Evolutionary conservation across 116 monocot species (phyloP).

Genomic region (Zostera marina): DNA sequence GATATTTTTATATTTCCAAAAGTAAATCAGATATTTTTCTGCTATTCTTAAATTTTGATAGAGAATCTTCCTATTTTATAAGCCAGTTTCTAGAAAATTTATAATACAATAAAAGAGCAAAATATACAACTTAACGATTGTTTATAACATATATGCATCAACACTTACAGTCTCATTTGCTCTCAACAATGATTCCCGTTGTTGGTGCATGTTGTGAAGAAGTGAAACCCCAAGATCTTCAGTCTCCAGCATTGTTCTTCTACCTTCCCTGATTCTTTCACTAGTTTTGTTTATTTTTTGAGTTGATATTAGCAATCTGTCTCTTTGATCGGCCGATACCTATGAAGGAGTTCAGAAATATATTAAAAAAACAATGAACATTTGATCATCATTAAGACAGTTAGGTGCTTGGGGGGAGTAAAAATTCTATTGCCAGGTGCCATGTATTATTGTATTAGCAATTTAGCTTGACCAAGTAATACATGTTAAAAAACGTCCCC

Average conservation of each 20-base stretch:
- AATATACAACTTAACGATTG: neutral
- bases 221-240: conserved; percentile 75
- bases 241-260: conserved; percentile 62
- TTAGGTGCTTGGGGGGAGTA: neutral
- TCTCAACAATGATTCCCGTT: conserved; percentile 61
- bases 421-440: no score
- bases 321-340: conserved; percentile 59
- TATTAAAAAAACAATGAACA: neutral
- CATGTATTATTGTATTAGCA: no score
- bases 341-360: conserved; percentile 1
- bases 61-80: no score
- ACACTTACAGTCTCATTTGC: conserved; percentile 45
- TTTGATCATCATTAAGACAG: neutral
- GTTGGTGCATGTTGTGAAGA: conserved; percentile 58
- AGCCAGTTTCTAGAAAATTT: neutral
- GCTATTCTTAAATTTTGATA: no score
- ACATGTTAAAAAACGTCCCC: no score
- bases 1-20: no score
- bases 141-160: neutral
- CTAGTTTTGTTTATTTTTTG: conserved; percentile 48
- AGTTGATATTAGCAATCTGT: conserved; percentile 42
- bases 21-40: no score
- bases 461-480: no score
- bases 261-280: conserved; percentile 53
- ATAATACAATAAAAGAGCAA: neutral